A percentile compares a stretch with the other conserved stretches of the same genome.
These are phyloP conservation scores for Pseudohalonectria lignicola DNA, from an alignment of 2,329 filamentous ascomycete genomes.

Conservation along the genomic window DNA sequence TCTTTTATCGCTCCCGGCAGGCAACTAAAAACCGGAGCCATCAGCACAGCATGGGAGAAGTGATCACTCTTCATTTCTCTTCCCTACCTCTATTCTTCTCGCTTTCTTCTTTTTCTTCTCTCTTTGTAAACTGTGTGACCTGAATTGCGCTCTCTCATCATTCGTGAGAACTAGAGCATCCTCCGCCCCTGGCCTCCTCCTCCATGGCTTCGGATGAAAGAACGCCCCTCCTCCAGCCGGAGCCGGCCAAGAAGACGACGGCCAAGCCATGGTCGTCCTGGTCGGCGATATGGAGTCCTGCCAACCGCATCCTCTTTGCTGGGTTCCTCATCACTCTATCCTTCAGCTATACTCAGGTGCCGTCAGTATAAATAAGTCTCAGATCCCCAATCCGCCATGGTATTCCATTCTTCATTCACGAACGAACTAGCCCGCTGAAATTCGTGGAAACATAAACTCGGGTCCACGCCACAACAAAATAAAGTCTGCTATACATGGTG, in stretches of 20 bases:
- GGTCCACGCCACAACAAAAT: too few species aligned
- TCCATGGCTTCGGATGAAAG: background rate
- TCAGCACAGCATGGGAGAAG: too few species aligned
- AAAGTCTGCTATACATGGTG: slow-evolving; percentile 51
- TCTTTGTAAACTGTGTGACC: too few species aligned
- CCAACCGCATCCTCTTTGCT: slow-evolving; percentile 40
- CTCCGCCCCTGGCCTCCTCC: background rate
- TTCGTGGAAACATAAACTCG: too few species aligned
- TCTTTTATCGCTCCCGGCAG: slow-evolving; percentile 2
- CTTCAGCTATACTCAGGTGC: slow-evolving; percentile 37
- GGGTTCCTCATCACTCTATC: slow-evolving; percentile 47
- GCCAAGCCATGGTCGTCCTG: too few species aligned
- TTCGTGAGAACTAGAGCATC: too few species aligned
- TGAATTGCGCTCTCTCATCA: too few species aligned
- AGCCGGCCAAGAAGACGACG: background rate
- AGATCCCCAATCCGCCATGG: too few species aligned
- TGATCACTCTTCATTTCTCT: too few species aligned
- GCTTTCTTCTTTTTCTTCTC: background rate
- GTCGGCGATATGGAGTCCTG: slow-evolving; percentile 6
- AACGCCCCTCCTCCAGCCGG: background rate
- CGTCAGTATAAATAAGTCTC: slow-evolving; percentile 21
- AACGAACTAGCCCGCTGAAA: too few species aligned
- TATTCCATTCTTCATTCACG: too few species aligned
- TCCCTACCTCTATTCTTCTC: background rate
- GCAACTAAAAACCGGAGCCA: background rate